A percentile compares a stretch with the other conserved stretches of the same genome.
Evolutionary conservation across 2,329 filamentous ascomycete species (phyloP).

Genomic region (Paraconiothyrium sp.): DNA sequence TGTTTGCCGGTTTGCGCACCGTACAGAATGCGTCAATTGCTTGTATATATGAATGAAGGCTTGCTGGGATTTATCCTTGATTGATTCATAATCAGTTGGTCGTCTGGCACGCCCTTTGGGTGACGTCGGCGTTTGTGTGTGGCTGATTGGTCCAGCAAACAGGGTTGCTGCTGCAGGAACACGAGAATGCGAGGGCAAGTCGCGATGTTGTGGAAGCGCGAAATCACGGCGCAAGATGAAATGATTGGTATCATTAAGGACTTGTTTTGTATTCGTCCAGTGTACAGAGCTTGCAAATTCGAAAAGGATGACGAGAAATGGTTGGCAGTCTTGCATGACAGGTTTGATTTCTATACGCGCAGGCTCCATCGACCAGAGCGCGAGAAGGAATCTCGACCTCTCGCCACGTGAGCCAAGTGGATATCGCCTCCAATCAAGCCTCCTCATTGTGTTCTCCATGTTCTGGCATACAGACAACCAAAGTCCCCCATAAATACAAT

Average conservation of each 20-base stretch:
- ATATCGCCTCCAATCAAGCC: background rate
- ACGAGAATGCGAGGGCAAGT: background rate
- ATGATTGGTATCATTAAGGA: background rate
- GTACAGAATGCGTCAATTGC: background rate
- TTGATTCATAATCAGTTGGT: slow-evolving; percentile 2
- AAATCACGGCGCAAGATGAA: background rate
- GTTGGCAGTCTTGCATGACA: background rate
- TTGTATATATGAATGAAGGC: background rate
- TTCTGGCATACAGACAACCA: background rate
- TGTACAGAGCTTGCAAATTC: too few species aligned
- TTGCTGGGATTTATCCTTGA: background rate
- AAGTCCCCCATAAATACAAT: background rate
- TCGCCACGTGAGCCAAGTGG: background rate
- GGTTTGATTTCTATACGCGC: background rate
- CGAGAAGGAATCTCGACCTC: background rate
- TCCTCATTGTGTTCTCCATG: background rate
- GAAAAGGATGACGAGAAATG: too few species aligned
- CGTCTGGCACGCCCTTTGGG: slow-evolving; percentile 2
- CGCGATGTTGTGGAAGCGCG: background rate
- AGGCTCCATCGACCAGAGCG: background rate
- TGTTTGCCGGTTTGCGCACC: background rate
- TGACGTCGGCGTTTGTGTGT: slow-evolving; percentile 2
- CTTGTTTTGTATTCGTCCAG: background rate
- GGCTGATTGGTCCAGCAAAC: background rate
- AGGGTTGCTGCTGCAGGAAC: slow-evolving; percentile 4